phyloP scores from a whole-genome alignment of 176 grass and related monocot genomes.

The Eleusine indica region DNA sequence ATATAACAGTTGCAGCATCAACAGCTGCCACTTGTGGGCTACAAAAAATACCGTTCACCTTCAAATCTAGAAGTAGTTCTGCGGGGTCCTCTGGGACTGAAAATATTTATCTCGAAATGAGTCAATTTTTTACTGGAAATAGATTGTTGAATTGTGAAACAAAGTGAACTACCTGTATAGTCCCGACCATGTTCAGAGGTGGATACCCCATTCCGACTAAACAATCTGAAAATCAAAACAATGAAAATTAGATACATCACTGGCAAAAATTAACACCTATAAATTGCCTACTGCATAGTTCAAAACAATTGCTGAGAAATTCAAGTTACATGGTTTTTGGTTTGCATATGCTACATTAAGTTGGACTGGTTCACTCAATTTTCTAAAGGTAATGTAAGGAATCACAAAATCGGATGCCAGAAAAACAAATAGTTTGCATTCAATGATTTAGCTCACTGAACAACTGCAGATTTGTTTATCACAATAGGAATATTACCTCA shows the following conservation, averaged over 20 bases:
- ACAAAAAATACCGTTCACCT: slow-evolving; percentile 63
- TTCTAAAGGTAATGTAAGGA: neutral
- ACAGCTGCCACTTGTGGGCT: slow-evolving; percentile 81
- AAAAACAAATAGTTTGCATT: neutral
- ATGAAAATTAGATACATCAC: neutral
- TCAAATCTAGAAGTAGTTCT: slow-evolving; percentile 81
- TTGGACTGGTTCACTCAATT: neutral
- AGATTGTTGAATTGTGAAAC: neutral
- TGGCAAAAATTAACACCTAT: neutral
- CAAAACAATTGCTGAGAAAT: neutral
- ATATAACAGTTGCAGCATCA: slow-evolving; percentile 78
- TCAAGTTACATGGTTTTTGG: slow-evolving; percentile 6
- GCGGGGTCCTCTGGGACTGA: slow-evolving; percentile 89
- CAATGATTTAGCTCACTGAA: neutral
- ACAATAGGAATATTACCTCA: neutral
- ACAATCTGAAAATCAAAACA: slow-evolving; percentile 54
- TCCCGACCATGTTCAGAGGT: slow-evolving; percentile 90
- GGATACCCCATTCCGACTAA: slow-evolving; percentile 66
- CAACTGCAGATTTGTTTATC: neutral
- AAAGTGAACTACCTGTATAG: slow-evolving; percentile 74
- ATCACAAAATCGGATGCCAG: neutral
- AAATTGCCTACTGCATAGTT: neutral
- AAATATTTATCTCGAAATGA: slow-evolving; percentile 28
- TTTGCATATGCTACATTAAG: neutral
- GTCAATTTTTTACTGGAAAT: neutral